These are phyloP conservation scores for Fusarium sp. DNA, from an alignment of 2,329 filamentous ascomycete genomes.

Conservation along the genomic window DNA sequence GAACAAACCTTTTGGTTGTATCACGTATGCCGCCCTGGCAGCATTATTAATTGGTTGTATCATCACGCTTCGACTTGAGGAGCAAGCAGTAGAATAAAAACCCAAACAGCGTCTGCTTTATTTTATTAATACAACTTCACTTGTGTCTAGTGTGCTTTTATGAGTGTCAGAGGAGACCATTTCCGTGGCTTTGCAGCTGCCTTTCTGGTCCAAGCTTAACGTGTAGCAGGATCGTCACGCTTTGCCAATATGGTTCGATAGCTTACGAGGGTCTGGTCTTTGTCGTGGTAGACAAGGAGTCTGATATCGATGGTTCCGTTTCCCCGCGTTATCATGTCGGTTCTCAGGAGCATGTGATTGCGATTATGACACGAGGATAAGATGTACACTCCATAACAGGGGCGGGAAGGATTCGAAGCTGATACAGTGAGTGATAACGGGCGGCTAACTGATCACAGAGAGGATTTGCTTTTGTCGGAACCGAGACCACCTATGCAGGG, in stretches of 20 bases:
- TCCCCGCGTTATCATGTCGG: slow-evolving; percentile 23
- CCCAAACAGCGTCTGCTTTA: background rate
- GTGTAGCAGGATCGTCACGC: slow-evolving; percentile 7
- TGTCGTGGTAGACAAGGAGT: slow-evolving; percentile 2
- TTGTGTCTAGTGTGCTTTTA: background rate
- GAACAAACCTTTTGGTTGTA: slow-evolving; percentile 5
- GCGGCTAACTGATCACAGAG: background rate
- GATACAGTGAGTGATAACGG: slow-evolving; percentile 6
- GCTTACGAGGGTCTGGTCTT: slow-evolving; percentile 5
- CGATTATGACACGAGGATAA: slow-evolving; percentile 15
- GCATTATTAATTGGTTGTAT: slow-evolving; percentile 9
- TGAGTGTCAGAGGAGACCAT: background rate
- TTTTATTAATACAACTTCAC: background rate
- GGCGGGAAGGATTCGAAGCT: slow-evolving; percentile 1
- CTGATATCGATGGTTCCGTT: slow-evolving; percentile 26
- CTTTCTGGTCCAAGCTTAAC: slow-evolving; percentile 28
- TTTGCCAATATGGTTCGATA: slow-evolving; percentile 23
- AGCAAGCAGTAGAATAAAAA: slow-evolving; percentile 8
- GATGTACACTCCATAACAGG: slow-evolving; percentile 5
- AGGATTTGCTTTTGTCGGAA: slow-evolving; percentile 16
- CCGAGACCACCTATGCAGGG: slow-evolving; percentile 16
- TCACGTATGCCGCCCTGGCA: background rate
- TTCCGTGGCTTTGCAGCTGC: slow-evolving; percentile 29
- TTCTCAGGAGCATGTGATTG: slow-evolving; percentile 12
- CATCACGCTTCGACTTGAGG: slow-evolving; percentile 4